Conservation (phyloP, 2,329 filamentous ascomycete species). For the Paecilomyces sp. region DNA sequence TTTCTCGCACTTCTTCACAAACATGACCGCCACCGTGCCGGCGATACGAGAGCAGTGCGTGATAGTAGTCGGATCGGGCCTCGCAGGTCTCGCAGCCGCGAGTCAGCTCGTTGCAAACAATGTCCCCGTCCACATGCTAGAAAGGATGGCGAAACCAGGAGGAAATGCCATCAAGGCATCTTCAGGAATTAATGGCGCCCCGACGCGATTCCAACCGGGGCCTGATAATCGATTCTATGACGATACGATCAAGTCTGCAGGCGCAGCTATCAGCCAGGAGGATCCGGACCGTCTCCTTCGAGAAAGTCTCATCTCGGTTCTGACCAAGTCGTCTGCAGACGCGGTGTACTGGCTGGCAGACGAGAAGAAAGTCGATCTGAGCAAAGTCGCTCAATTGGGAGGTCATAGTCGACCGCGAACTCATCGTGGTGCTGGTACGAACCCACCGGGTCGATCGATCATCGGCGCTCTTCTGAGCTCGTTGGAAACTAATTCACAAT, state of each 20-base stretch:
- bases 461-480: slow-evolving; percentile 47
- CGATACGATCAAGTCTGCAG: slow-evolving; percentile 54
- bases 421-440: slow-evolving; percentile 50
- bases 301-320: slow-evolving; percentile 40
- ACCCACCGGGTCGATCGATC: slow-evolving; percentile 54
- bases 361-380: slow-evolving; percentile 52
- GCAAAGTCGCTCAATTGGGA: slow-evolving; percentile 52
- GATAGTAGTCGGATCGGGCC: slow-evolving; percentile 58
- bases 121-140: slow-evolving; percentile 51
- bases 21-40: neutral
- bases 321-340: slow-evolving; percentile 43
- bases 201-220: slow-evolving; percentile 49
- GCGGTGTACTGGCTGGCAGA: slow-evolving; percentile 53
- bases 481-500: slow-evolving; percentile 43
- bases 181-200: slow-evolving; percentile 58
- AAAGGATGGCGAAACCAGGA: slow-evolving; percentile 53
- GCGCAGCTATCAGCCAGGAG: slow-evolving; percentile 15
- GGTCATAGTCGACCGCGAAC: slow-evolving; percentile 53
- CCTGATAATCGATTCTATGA: slow-evolving; percentile 37
- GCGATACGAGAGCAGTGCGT: slow-evolving; percentile 22
- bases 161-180: slow-evolving; percentile 63
- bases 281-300: slow-evolving; percentile 21
- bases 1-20: neutral
- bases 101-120: slow-evolving; percentile 44
- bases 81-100: slow-evolving; percentile 56